Evolutionary conservation across 345 rosid species (phyloP).

Genomic region (Trapa bicornis): DNA sequence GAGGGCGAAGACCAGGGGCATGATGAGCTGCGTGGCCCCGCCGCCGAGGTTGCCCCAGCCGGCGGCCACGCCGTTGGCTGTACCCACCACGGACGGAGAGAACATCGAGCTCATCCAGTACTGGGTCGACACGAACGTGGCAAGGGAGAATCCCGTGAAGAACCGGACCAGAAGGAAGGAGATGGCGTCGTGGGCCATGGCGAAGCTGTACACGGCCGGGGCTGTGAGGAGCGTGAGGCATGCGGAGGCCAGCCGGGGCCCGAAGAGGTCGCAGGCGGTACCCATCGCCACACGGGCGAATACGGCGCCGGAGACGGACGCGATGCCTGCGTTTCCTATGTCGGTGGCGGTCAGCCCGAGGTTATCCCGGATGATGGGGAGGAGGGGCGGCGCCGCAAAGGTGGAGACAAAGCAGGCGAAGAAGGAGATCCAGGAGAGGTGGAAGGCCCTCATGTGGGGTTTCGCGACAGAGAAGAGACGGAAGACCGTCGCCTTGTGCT

Average conservation of each 20-base stretch:
- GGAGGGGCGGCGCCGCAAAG: conserved; percentile 21
- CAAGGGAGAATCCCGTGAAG: conserved; percentile 11
- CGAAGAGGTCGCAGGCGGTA: conserved; percentile 13
- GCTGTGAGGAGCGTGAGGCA: conserved; percentile 11
- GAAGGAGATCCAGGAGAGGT: conserved; percentile 21
- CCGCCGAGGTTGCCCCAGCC: conserved; percentile 22
- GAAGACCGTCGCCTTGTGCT: conserved; percentile 19
- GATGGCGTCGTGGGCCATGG: conserved; percentile 6
- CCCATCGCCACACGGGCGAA: conserved; percentile 15
- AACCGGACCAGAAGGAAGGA: conserved; percentile 12
- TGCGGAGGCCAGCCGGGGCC: conserved; percentile 12
- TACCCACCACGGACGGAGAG: conserved; percentile 7
- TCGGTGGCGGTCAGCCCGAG: conserved; percentile 17
- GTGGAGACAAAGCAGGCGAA: conserved; percentile 24
- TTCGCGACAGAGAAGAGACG: conserved; percentile 10
- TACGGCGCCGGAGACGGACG: conserved; percentile 11
- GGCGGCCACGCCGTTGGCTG: conserved; percentile 13
- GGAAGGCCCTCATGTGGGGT: conserved; percentile 25
- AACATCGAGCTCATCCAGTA: conserved; percentile 20
- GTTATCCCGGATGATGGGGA: conserved; percentile 22
- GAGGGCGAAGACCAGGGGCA: conserved; percentile 13
- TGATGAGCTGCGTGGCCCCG: conserved; percentile 15
- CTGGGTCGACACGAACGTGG: conserved; percentile 16
- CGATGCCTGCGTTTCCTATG: conserved; percentile 16
- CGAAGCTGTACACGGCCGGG: conserved; percentile 13